A percentile compares a stretch with the other conserved stretches of the same genome.
phyloP scores from a whole-genome alignment of 106 monocot genomes.

The Dioscorea dumetorum region DNA sequence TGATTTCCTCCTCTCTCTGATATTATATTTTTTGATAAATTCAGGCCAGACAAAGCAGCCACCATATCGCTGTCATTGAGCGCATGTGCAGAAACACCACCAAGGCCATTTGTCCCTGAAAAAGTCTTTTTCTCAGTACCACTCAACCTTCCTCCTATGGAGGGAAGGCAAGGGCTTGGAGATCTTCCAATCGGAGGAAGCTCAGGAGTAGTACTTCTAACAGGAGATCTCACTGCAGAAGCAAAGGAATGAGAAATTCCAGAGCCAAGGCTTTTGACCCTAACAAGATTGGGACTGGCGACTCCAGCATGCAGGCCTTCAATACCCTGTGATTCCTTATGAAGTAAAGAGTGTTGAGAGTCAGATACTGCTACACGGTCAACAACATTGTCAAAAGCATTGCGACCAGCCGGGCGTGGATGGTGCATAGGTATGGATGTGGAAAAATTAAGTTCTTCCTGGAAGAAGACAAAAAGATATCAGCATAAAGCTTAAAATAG shows the following conservation, averaged over 20 bases:
- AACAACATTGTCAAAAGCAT: conserved; percentile 26
- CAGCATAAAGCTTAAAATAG: not conserved
- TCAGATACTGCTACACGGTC: conserved; percentile 17
- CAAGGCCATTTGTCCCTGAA: conserved; percentile 16
- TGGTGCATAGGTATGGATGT: conserved; percentile 14
- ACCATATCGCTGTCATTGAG: conserved; percentile 38
- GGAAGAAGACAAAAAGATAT: conserved; percentile 6
- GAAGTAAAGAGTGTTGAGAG: conserved; percentile 13
- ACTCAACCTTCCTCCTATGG: conserved; percentile 16
- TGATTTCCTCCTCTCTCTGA: conserved; percentile 27
- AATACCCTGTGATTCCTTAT: conserved; percentile 17
- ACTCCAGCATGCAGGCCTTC: conserved; percentile 21
- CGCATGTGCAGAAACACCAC: conserved; percentile 12
- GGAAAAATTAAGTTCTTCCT: conserved; percentile 45
- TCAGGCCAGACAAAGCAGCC: conserved; percentile 47
- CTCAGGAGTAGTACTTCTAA: conserved; percentile 47
- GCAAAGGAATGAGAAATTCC: conserved; percentile 42
- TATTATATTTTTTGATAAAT: conserved; percentile 24
- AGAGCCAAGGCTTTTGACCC: conserved; percentile 52
- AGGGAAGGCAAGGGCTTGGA: conserved; percentile 31
- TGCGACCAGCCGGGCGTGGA: conserved; percentile 29
- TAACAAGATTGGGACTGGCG: conserved; percentile 30
- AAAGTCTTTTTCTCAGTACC: conserved; percentile 7
- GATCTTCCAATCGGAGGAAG: conserved; percentile 36
- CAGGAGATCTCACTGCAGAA: conserved; percentile 24